These are phyloP conservation scores for Nematocida homosporus DNA, from an alignment of 371 early-diverging fungal species.

Conservation along the genomic window DNA sequence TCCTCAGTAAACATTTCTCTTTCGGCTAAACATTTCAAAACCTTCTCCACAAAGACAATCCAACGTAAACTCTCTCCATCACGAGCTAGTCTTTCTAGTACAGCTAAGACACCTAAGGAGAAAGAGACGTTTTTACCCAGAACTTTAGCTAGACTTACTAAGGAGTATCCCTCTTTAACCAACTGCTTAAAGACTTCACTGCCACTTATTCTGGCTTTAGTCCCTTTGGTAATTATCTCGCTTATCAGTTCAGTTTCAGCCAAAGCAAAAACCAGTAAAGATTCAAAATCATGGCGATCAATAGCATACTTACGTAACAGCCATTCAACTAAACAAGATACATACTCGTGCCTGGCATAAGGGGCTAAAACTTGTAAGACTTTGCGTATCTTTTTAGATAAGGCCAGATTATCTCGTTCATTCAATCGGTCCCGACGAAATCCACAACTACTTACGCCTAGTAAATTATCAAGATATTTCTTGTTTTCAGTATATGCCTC, in stretches of 20 bases:
- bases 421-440: constrained; percentile 36
- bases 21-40: not conserved
- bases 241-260: not conserved
- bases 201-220: not conserved
- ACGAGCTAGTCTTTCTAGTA: not conserved
- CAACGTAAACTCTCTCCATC: not conserved
- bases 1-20: not conserved
- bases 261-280: not conserved
- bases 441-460: not conserved
- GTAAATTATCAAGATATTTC: constrained; percentile 17
- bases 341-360: constrained; percentile 3
- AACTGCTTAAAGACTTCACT: not conserved
- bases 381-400: constrained; percentile 18
- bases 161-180: not conserved
- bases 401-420: constrained; percentile 25
- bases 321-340: constrained; percentile 39
- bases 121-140: not conserved
- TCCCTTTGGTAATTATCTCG: not conserved
- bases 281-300: constrained; percentile 26
- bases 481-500: not conserved
- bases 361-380: constrained; percentile 2
- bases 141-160: not conserved
- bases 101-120: not conserved
- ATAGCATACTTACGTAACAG: constrained; percentile 27
- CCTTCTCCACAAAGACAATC: not conserved